Percentiles rank a stretch among this genome's conserved stretches.
These are phyloP conservation scores for Durotheca rogersii DNA, from an alignment of 495 filamentous ascomycete genomes.

Conservation along the genomic window DNA sequence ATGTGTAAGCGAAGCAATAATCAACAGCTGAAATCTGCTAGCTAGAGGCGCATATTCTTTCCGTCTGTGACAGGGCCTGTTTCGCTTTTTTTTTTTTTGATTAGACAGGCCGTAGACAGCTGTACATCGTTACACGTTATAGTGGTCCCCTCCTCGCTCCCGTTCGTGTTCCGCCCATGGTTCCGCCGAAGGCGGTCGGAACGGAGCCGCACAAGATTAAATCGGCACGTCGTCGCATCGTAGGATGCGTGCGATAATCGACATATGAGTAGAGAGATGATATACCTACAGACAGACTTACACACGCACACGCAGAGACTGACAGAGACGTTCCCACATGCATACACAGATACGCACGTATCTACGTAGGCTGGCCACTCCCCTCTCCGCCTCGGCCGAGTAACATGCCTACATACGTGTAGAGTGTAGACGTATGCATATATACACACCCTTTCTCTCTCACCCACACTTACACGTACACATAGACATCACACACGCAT, in stretches of 20 bases:
- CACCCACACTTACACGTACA: not conserved
- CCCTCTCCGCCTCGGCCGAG: no score
- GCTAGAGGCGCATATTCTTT: not conserved
- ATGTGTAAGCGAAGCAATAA: not conserved
- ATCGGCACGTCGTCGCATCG: not conserved
- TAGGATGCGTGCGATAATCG: not conserved
- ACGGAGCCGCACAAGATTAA: constrained; percentile 34
- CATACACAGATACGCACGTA: constrained; percentile 8
- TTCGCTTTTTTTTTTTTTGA: not conserved
- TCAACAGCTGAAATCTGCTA: not conserved
- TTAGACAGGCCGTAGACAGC: not conserved
- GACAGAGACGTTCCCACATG: constrained; percentile 11
- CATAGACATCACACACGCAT: no score
- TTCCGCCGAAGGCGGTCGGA: constrained; percentile 23
- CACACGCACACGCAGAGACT: constrained; percentile 6
- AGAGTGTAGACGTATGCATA: no score
- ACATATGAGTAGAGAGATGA: not conserved
- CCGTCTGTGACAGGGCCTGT: not conserved
- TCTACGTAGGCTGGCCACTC: not conserved
- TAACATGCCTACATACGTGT: no score
- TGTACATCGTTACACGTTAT: constrained; percentile 26
- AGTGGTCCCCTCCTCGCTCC: constrained; percentile 15
- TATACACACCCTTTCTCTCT: constrained; percentile 4
- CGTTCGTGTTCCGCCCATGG: constrained; percentile 13
- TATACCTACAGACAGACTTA: not conserved